These are phyloP conservation scores for Teunomyces lycoperdinae DNA, from an alignment of 805 yeast genomes.

Conservation along the genomic window DNA sequence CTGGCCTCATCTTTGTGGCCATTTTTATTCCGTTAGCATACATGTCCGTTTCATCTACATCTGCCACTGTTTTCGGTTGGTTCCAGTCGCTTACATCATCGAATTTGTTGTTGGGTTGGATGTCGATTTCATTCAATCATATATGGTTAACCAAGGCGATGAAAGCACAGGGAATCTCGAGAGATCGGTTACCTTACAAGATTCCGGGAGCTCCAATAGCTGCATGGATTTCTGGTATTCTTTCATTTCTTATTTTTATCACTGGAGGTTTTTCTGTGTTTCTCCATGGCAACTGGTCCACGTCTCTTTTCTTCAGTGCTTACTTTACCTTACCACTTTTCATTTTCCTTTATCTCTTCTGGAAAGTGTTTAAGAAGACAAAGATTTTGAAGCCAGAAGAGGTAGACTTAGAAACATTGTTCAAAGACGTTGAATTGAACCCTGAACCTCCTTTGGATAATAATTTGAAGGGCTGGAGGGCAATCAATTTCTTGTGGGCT, in stretches of 20 bases:
- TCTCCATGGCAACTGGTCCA: slow-evolving; percentile 21
- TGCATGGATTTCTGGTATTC: slow-evolving; percentile 29
- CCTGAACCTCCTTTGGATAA: slow-evolving; percentile 25
- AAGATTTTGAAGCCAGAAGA: slow-evolving; percentile 10
- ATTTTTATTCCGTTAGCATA: slow-evolving; percentile 36
- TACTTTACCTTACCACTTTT: slow-evolving; percentile 25
- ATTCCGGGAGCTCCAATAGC: slow-evolving; percentile 21
- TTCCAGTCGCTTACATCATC: slow-evolving; percentile 31
- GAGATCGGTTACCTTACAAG: slow-evolving; percentile 30
- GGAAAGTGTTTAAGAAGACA: slow-evolving; percentile 33
- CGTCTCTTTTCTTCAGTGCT: slow-evolving; percentile 17
- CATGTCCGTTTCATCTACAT: slow-evolving; percentile 22
- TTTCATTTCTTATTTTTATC: slow-evolving; percentile 18
- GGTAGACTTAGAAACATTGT: slow-evolving; percentile 26
- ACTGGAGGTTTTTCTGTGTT: slow-evolving; percentile 37
- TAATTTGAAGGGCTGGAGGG: slow-evolving; percentile 18
- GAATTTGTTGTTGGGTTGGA: slow-evolving; percentile 29
- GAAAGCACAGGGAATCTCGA: slow-evolving; percentile 37
- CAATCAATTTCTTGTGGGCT: slow-evolving; percentile 17
- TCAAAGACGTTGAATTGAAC: slow-evolving; percentile 22
- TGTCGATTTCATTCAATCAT: slow-evolving; percentile 29
- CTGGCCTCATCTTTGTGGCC: slow-evolving; percentile 7
- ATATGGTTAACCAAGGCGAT: slow-evolving; percentile 31
- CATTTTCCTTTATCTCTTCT: slow-evolving; percentile 23
- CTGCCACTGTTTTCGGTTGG: slow-evolving; percentile 34